Evolutionary conservation across 2,329 filamentous ascomycete species (phyloP).

Genomic region (Penicillium sp.): DNA sequence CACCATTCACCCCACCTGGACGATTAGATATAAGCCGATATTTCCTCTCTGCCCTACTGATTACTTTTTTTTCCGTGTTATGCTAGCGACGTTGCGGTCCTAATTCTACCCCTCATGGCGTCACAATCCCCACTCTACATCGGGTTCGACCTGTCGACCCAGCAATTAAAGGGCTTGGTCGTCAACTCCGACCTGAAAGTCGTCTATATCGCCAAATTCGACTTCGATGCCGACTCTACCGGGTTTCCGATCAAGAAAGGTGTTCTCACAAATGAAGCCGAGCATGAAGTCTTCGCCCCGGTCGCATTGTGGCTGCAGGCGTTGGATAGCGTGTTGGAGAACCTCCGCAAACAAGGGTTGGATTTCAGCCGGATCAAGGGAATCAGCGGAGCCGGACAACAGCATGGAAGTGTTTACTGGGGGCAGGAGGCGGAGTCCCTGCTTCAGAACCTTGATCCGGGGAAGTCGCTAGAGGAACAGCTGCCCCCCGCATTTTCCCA

Average conservation of each 20-base stretch:
- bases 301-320: constrained; percentile 95
- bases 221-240: constrained; percentile 83
- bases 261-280: constrained; percentile 75
- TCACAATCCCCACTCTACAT: constrained; percentile 68
- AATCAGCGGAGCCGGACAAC: constrained; percentile 89
- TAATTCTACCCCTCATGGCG: constrained; percentile 31
- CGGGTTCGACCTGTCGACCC: constrained; percentile 94
- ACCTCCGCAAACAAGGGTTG: constrained; percentile 67
- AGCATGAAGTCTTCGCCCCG: constrained; percentile 88
- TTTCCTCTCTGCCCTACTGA: background rate
- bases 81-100: background rate
- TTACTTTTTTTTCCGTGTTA: background rate
- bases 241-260: constrained; percentile 85
- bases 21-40: background rate
- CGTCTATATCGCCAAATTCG: constrained; percentile 82
- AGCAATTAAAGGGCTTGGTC: constrained; percentile 92
- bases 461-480: constrained; percentile 68
- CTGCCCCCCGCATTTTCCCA: constrained; percentile 74
- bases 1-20: background rate
- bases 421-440: constrained; percentile 65
- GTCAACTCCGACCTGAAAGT: constrained; percentile 81
- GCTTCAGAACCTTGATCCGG: constrained; percentile 61
- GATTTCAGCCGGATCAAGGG: constrained; percentile 75
- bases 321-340: constrained; percentile 76
- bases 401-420: constrained; percentile 98